These are phyloP conservation scores for Plenodomus lindquistii DNA, from an alignment of 2,329 filamentous ascomycete genomes.

Conservation along the genomic window DNA sequence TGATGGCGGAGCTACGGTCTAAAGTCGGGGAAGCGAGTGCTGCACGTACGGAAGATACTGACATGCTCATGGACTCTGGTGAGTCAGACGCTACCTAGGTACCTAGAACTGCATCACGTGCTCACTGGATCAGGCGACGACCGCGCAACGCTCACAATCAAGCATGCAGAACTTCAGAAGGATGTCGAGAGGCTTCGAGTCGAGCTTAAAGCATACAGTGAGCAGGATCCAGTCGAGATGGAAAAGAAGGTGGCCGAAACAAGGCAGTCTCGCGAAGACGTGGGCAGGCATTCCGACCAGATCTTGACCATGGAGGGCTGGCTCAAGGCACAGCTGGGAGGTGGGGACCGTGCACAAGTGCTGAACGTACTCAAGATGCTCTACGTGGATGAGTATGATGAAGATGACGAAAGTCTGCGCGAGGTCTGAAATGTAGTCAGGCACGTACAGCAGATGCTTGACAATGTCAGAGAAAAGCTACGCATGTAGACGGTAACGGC, in stretches of 20 bases:
- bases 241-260: conserved; percentile 46
- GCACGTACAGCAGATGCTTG: not conserved
- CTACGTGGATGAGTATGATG: conserved; percentile 59
- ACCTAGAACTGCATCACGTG: not conserved
- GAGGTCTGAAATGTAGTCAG: conserved; percentile 40
- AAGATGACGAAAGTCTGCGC: conserved; percentile 56
- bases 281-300: conserved; percentile 49
- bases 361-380: conserved; percentile 49
- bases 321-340: conserved; percentile 39
- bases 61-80: conserved; percentile 40
- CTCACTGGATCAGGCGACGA: conserved; percentile 25
- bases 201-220: conserved; percentile 51
- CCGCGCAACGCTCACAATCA: conserved; percentile 44
- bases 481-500: not conserved
- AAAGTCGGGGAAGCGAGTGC: conserved; percentile 47
- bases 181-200: conserved; percentile 45
- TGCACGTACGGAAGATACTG: conserved; percentile 46
- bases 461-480: not conserved
- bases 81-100: not conserved
- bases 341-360: conserved; percentile 50
- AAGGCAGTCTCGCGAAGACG: conserved; percentile 29
- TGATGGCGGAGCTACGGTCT: conserved; percentile 44
- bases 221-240: conserved; percentile 52
- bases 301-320: conserved; percentile 53
- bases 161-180: conserved; percentile 40